Evolutionary conservation across 2,329 filamentous ascomycete genomes (phyloP).

Genomic region (Byssochlamys sp.): DNA sequence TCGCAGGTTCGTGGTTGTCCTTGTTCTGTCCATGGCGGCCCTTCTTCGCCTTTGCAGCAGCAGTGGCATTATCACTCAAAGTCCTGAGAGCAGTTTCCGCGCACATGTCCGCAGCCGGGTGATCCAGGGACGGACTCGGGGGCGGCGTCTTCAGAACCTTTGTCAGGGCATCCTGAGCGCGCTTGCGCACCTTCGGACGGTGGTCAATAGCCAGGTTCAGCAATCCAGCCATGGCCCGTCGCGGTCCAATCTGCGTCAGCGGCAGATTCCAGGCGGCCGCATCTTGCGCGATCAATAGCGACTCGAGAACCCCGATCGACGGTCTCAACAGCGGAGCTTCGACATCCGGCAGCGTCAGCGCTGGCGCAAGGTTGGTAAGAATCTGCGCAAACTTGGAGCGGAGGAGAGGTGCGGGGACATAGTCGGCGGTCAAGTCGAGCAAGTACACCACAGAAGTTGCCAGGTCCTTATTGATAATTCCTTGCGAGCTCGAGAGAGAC

Average conservation of each 20-base stretch:
- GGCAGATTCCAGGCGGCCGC: slow-evolving; percentile 77
- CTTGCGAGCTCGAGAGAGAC: slow-evolving; percentile 53
- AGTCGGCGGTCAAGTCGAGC: slow-evolving; percentile 81
- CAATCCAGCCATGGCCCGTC: slow-evolving; percentile 76
- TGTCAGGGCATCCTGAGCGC: slow-evolving; percentile 78
- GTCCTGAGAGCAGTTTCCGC: slow-evolving; percentile 80
- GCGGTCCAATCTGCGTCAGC: slow-evolving; percentile 71
- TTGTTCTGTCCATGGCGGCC: slow-evolving; percentile 33
- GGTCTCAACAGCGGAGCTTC: slow-evolving; percentile 79
- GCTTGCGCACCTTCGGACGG: slow-evolving; percentile 85
- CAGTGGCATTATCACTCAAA: slow-evolving; percentile 60
- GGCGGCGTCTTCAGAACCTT: slow-evolving; percentile 76
- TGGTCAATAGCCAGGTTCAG: slow-evolving; percentile 76
- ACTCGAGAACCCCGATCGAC: slow-evolving; percentile 86
- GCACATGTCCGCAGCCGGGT: slow-evolving; percentile 92
- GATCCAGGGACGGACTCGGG: slow-evolving; percentile 82
- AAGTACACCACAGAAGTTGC: slow-evolving; percentile 85
- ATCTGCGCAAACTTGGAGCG: slow-evolving; percentile 94
- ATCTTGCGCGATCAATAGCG: slow-evolving; percentile 83
- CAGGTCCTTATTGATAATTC: slow-evolving; percentile 68
- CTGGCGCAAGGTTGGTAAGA: slow-evolving; percentile 72
- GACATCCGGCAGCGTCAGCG: slow-evolving; percentile 67
- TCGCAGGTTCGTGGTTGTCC: slow-evolving; percentile 61
- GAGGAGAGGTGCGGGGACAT: slow-evolving; percentile 74
- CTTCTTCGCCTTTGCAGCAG: slow-evolving; percentile 60